Conservation (phyloP, 176 grass and related monocot species). For the Ensete ventricosum region DNA sequence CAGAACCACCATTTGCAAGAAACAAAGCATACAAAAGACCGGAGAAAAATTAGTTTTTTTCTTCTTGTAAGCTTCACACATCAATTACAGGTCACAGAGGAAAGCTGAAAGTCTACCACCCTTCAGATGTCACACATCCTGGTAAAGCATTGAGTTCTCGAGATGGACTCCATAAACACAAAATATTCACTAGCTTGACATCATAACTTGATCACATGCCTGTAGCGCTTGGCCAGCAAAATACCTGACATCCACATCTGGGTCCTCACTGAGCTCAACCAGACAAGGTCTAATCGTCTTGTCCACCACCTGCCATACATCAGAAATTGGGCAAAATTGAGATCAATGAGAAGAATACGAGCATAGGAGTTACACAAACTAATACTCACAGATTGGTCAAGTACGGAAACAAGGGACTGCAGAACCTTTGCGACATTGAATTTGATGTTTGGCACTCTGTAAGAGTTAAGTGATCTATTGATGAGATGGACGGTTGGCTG, state of each 20-base stretch:
- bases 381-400: slow-evolving; percentile 66
- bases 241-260: slow-evolving; percentile 86
- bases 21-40: no score
- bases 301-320: slow-evolving; percentile 49
- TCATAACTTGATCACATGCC: slow-evolving; percentile 79
- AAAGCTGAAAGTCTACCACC: neutral
- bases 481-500: neutral
- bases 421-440: slow-evolving; percentile 92
- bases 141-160: neutral
- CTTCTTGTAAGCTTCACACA: no score
- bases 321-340: slow-evolving; percentile 9
- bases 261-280: slow-evolving; percentile 91
- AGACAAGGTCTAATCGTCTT: slow-evolving; percentile 67
- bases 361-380: neutral
- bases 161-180: neutral
- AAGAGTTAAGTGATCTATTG: neutral
- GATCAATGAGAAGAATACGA: neutral
- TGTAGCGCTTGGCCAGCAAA: slow-evolving; percentile 72
- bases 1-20: no score
- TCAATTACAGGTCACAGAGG: no score
- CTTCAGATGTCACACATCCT: neutral
- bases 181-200: slow-evolving; percentile 44
- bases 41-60: no score
- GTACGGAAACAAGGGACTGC: slow-evolving; percentile 59
- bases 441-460: slow-evolving; percentile 91